phyloP scores from a whole-genome alignment of 2,329 filamentous ascomycete species.

The Aspergillus alliaceus region DNA sequence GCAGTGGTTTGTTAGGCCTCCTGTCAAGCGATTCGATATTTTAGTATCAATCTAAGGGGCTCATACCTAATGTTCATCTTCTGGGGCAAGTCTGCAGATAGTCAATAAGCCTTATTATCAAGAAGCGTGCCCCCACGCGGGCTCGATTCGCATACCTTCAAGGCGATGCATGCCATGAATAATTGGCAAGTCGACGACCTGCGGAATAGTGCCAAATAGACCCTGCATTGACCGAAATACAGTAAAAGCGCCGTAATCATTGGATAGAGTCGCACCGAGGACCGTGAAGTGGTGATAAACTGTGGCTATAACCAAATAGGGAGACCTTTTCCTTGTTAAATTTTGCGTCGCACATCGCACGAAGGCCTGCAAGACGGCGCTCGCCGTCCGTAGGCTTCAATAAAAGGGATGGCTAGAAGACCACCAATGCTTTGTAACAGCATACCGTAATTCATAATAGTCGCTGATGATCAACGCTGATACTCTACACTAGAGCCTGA shows the following conservation, averaged over 20 bases:
- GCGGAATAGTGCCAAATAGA: slow-evolving; percentile 39
- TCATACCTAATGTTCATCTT: neutral
- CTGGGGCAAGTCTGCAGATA: neutral
- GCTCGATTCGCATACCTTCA: slow-evolving; percentile 16
- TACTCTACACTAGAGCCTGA: slow-evolving; percentile 37
- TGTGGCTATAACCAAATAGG: slow-evolving; percentile 46
- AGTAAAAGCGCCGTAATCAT: slow-evolving; percentile 41
- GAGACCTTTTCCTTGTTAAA: slow-evolving; percentile 24
- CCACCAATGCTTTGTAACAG: slow-evolving; percentile 41
- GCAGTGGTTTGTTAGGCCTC: neutral
- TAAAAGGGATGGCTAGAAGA: slow-evolving; percentile 38
- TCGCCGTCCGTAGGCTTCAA: slow-evolving; percentile 43
- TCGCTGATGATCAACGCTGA: slow-evolving; percentile 34
- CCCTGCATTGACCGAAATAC: slow-evolving; percentile 40
- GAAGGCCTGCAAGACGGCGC: slow-evolving; percentile 10
- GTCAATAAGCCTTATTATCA: neutral
- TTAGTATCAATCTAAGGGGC: neutral
- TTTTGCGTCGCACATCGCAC: too few relatives aligned
- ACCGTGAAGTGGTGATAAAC: slow-evolving; percentile 40
- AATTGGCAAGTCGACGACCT: slow-evolving; percentile 41
- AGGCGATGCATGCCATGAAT: slow-evolving; percentile 41
- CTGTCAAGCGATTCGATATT: neutral
- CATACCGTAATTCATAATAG: slow-evolving; percentile 42
- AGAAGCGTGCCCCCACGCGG: too few relatives aligned
- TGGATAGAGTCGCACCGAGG: slow-evolving; percentile 40